Base-by-base conservation (phyloP, 352 stramenopile genomes). In the Pythium aquatile region DNA sequence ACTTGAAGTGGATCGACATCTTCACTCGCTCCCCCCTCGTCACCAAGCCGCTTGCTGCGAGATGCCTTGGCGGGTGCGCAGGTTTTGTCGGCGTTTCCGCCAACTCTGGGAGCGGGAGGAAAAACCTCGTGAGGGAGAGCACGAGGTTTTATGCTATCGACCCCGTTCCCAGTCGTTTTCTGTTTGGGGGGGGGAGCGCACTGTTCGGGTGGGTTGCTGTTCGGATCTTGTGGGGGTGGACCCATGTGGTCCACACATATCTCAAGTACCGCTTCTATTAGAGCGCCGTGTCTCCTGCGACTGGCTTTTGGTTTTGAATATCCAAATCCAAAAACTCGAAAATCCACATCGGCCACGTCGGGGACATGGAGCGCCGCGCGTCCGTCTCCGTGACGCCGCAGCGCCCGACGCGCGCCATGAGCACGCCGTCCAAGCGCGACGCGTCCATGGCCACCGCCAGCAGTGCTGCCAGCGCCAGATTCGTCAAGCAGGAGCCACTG, bases 1-100 rank as follows among this genome's bases (percentile, higher is more conserved):
- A 96, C 70, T 95, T 94, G 76, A 95, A 96, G 64, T 96, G 88
- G 72, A 96, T 93, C 68, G 88, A 95, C 88, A 96, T 96, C 65
- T 40, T 11, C 39, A 47, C 39, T 47, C 16, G 39, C 17, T 47
- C 24, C 16, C 35, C 35, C 35, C 35, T 11, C 20, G 20, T 42
- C 35, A 11, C 35, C 20, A 24, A 16, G 13, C 14, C 39, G 39
- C 39, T 3, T 47, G 20, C 39, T 47, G 14, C 11, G 35, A 42
- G 35, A 42, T 42, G 35, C 6, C 4, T 24, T 52, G 44, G 44
- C 7, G 42, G 17, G 4, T 3, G 42, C 13, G 16, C 42, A 0
- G 16, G 42, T 14, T 49, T 52, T 52, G 44, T 30, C 17, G 44
- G 44, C 44, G 44, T 52, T 52, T 52, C 44, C 44, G 44, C 44